Conservation (phyloP, 495 filamentous ascomycete species). For the Coniosporium apollinis region DNA sequence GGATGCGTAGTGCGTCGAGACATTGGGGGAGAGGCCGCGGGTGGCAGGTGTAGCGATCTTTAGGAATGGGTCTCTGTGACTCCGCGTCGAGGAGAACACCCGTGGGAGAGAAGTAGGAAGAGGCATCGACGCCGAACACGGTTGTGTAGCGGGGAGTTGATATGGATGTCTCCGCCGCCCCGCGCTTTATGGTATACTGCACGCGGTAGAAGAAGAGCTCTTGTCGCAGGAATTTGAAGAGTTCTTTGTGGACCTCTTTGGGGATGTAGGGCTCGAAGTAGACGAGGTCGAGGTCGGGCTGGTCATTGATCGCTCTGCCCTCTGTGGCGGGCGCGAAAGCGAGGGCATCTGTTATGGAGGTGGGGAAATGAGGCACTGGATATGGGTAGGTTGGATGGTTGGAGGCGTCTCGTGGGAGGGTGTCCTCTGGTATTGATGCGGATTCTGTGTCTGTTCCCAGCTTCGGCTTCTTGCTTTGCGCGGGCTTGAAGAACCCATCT, state of each 20-base stretch:
- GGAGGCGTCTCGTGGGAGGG: slow-evolving; percentile 13
- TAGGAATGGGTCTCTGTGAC: slow-evolving; percentile 22
- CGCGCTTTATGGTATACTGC: slow-evolving; percentile 47
- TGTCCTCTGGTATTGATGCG: slow-evolving; percentile 1
- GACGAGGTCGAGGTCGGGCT: slow-evolving; percentile 47
- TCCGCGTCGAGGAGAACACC: slow-evolving; percentile 32
- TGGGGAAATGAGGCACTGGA: slow-evolving; percentile 38
- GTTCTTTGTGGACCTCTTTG: slow-evolving; percentile 28
- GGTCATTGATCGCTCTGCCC: slow-evolving; percentile 34
- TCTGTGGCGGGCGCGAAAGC: slow-evolving; percentile 23
- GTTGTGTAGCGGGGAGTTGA: slow-evolving; percentile 55
- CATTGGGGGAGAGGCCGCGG: slow-evolving; percentile 54
- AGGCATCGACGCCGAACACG: slow-evolving; percentile 54
- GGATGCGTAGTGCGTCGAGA: slow-evolving; percentile 36
- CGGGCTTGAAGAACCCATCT: slow-evolving; percentile 33
- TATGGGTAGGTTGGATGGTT: slow-evolving; percentile 45
- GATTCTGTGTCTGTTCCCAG: slow-evolving; percentile 1
- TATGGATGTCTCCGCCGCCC: slow-evolving; percentile 37
- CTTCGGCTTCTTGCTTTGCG: slow-evolving; percentile 21
- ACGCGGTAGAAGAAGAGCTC: slow-evolving; percentile 59
- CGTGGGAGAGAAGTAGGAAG: slow-evolving; percentile 17
- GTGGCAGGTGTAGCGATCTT: slow-evolving; percentile 33
- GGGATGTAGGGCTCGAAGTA: slow-evolving; percentile 52
- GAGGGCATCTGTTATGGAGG: slow-evolving; percentile 23
- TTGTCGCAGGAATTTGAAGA: slow-evolving; percentile 47